These are phyloP conservation scores for Fonsecaea multimorphosa DNA, from an alignment of 2,329 filamentous ascomycete genomes.

Conservation along the genomic window DNA sequence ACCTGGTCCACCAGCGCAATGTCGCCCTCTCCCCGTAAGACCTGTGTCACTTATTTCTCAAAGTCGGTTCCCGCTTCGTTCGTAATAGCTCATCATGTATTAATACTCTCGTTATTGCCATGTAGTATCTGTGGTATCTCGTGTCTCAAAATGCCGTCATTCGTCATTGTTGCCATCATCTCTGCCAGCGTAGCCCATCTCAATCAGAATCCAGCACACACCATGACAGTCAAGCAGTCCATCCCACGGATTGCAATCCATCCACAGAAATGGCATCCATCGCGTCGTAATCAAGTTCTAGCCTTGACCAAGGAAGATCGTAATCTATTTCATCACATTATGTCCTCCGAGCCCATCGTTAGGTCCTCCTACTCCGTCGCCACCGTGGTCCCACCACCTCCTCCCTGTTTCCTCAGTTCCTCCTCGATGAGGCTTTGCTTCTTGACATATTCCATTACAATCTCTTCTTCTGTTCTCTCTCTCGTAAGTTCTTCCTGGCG, in stretches of 20 bases:
- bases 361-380: background rate
- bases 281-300: background rate
- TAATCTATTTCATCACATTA: background rate
- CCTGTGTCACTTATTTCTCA: background rate
- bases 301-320: background rate
- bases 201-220: no score
- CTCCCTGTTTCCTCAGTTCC: constrained; percentile 47
- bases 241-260: background rate
- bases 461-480: constrained; percentile 69
- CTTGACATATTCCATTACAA: constrained; percentile 77
- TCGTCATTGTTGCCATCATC: background rate
- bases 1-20: no score
- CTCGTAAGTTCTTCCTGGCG: constrained; percentile 46
- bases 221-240: background rate
- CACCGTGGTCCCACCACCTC: background rate
- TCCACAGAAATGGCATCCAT: background rate
- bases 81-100: background rate
- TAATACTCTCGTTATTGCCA: background rate
- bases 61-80: background rate
- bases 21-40: no score
- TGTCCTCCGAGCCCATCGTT: background rate
- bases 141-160: background rate
- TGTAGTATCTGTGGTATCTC: constrained; percentile 4
- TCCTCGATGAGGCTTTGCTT: constrained; percentile 77
- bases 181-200: no score